Base-by-base conservation (phyloP, 2,329 filamentous ascomycete species). In the Thielaviopsis euricoi region DNA sequence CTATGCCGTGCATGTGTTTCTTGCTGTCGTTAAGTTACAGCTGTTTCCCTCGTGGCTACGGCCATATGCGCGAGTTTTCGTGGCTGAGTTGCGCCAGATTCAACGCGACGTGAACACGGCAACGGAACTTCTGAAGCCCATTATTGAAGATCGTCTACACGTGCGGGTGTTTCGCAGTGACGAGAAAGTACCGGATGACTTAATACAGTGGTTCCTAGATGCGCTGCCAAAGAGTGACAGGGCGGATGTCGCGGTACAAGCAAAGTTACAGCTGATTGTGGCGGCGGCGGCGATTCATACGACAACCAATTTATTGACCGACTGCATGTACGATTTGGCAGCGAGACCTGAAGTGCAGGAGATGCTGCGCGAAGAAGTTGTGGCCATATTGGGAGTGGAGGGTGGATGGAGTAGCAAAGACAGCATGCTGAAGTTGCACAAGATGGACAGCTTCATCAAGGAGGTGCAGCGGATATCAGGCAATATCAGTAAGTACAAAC, bases 11-110 rank as follows among this genome's bases (percentile, higher is more conserved):
- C 71, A 76, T 61, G 70, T 75, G 60, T 73, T 80, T 65, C 66
- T 73, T 63, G 70, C 73, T 52, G 67, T 75, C 53, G 64, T 76
- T 58, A 71, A 76, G 62, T 69, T 83, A 46, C 75, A 77, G 61
- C 71, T 77, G 62, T 76, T 77, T 58, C 75, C 75, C 1, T 69
- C 70, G 12, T 77, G 75, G 74, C 67, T 74, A 61, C 73, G 75
- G 1, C 75, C 75, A 0, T 52, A 71, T 1, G 74, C 69, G 0
- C 73, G 76, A 61, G 71, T 73, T 62, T 62, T 76, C 25, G 73
- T 78, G 3, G 69, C 72, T 6, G 75, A 78, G 59, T 63, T 77
- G 22, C 65, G 69, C 53, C 72, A 73, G 62, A 75, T 77, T 59
- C 67, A 67, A 9, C 67, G 66, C 50, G 73, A 77, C 60, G 67